Evolutionary conservation across 2,329 filamentous ascomycete genomes (phyloP).

Genomic region (Rhynchosporium agropyri): DNA sequence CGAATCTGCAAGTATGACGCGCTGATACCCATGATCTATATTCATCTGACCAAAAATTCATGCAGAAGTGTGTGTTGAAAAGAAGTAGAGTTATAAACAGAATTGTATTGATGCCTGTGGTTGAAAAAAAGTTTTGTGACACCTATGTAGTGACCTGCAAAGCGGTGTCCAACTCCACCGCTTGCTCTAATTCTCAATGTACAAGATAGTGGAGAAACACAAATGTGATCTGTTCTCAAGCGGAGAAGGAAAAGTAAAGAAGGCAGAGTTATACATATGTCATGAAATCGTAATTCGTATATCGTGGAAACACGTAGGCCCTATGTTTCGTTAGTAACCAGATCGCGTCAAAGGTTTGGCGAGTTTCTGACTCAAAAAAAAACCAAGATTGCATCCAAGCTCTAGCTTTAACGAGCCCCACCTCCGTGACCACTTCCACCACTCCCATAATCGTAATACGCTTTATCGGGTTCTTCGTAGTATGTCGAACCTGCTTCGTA

Average conservation of each 20-base stretch:
- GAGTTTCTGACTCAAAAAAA: constrained; percentile 7
- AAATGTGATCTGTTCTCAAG: constrained; percentile 7
- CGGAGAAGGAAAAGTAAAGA: background rate
- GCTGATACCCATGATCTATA: constrained; percentile 1
- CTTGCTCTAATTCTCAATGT: background rate
- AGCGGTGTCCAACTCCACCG: constrained; percentile 12
- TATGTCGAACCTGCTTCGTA: constrained; percentile 35
- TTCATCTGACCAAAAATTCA: background rate
- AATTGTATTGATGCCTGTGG: background rate
- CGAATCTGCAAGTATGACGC: background rate
- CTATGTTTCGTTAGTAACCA: constrained; percentile 6
- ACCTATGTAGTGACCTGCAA: background rate
- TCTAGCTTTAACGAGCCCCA: constrained; percentile 30
- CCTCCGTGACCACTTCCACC: constrained; percentile 38
- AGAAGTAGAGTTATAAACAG: background rate
- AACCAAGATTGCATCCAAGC: background rate
- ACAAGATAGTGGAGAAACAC: background rate
- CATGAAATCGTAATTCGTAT: constrained; percentile 15
- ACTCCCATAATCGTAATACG: constrained; percentile 41
- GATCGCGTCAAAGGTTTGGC: background rate
- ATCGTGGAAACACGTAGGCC: background rate
- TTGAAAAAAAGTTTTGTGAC: background rate
- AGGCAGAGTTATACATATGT: background rate
- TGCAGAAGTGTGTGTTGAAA: background rate
- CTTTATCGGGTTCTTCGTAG: constrained; percentile 36